Evolutionary conservation across 2,329 filamentous ascomycete genomes (phyloP), one percentile per base, ranked within the genome.

Genomic region (Diaporthe batatas): DNA sequence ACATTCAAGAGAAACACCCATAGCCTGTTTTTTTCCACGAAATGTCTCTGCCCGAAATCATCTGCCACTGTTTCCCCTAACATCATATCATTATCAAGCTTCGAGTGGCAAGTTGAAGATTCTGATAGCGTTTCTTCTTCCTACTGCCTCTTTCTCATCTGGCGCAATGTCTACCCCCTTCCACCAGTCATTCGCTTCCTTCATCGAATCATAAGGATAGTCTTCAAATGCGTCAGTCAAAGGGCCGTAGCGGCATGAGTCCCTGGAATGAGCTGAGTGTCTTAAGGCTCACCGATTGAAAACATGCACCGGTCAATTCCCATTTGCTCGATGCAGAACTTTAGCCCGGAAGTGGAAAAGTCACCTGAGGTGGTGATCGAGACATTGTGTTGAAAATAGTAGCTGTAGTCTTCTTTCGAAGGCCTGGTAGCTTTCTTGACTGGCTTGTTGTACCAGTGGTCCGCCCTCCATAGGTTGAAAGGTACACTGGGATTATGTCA

Each of bases 401-500:
- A 81, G 25, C 71, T 76, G 77, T 85, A 84, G 76, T 84, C 82
- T 6, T 84, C 74, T 74, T 82, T 82, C 54, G 81, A 83, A 2
- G 82, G 81, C 34, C 82, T 75, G 0, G 76, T 77, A 5, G 77
- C 78, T 49, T 79, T 80, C 72, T 85, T 85, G 42, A 79, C 81
- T 0, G 82, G 82, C 73, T 84, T 83, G 75, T 84, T 84, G 76
- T 83, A 83, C 83, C 83, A 84, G 78, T 85, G 82, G 42, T 83
- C 82, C 23, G 81, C 81, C 6, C 82, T 73, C 76, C 79, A 79
- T 0, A 83, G 76, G 76, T 85, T 85, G 78, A 86, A 85, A 0
- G 84, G 84, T 47, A 86, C 83, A 3, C 83, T 84, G 16, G 16
- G 4, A 18, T 23, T 39, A 44, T 14, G 10, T 72, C 3, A 67